Base-by-base conservation (phyloP, 2,329 filamentous ascomycete species). In the Trichophyton rubrum region DNA sequence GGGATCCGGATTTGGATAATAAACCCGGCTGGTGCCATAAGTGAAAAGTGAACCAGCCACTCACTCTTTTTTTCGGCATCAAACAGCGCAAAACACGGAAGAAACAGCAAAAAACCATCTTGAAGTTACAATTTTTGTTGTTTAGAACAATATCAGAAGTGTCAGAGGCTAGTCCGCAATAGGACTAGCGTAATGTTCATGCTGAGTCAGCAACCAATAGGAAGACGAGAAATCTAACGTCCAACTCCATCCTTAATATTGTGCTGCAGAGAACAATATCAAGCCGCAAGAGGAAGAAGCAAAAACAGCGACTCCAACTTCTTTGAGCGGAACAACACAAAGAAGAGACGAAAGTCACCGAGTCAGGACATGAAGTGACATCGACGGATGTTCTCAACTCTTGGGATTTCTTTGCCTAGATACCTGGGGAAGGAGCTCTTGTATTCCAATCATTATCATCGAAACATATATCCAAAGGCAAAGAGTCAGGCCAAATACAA, bases 261-360 rank as follows among this genome's bases (percentile, higher is more conserved):
- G 64, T 67, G 63, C 60, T 66, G 38, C 59, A 55, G 49, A 64
- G 62, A 53, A 64, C 62, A 64, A 64, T 64, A 64, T 53, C 17
- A 33, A 33, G 27, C 49, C 8, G 20, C 43, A 11, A 22, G 22
- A 43, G n/a, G 7, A 43, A 43, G n/a, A 41, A 41, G 11, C 1
- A 43, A 7, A 43, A 43, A 43, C 17, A n/a, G n/a, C 7, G n/a
- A n/a, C 40, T 24, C 43, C 17, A 47, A 2, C n/a, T 47, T 11
- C 43, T 22, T 47, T 24, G 43, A 47, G 22, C 9, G n/a, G 15
- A 17, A 43, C 40, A 43, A 43, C 40, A 43, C 40, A 43, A 43
- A 43, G 40, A 43, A 43, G 40, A 7, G 40, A 43, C 6, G n/a
- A 43, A n/a, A 43, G 15, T n/a, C n/a, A 43, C 40, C 40, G n/a